Evolutionary conservation across 2,329 filamentous ascomycete species (phyloP).

Genomic region (Grosmannia serpens): DNA sequence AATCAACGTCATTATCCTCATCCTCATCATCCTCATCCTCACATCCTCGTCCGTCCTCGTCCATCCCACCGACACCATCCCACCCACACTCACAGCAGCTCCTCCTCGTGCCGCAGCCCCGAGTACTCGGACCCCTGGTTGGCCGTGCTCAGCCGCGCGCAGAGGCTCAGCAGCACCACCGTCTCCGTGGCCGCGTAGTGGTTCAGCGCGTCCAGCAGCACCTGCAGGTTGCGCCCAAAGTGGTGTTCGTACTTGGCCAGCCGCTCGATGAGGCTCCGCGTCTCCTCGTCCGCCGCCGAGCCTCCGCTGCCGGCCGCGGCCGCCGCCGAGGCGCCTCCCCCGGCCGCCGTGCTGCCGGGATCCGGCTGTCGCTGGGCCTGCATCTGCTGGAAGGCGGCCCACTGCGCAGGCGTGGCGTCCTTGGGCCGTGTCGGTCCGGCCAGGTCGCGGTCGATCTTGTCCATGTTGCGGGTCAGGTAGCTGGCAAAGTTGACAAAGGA

Average conservation of each 20-base stretch:
- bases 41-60: too few species aligned
- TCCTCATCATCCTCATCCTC: too few species aligned
- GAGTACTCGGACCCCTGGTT: slow-evolving; percentile 63
- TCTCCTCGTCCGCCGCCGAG: slow-evolving; percentile 21
- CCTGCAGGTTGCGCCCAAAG: slow-evolving; percentile 85
- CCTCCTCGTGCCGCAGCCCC: slow-evolving; percentile 45
- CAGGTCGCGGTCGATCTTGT: slow-evolving; percentile 73
- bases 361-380: slow-evolving; percentile 27
- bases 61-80: too few species aligned
- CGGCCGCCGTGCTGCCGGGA: not conserved
- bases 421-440: slow-evolving; percentile 42
- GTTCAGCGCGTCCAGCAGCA: slow-evolving; percentile 86
- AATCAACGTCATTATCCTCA: too few species aligned
- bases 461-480: slow-evolving; percentile 73
- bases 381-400: slow-evolving; percentile 41
- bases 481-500: slow-evolving; percentile 87
- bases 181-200: slow-evolving; percentile 97
- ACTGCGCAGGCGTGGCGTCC: slow-evolving; percentile 50
- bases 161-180: slow-evolving; percentile 81
- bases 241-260: slow-evolving; percentile 87
- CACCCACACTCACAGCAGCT: not conserved
- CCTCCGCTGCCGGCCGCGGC: slow-evolving; percentile 14
- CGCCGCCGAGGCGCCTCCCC: slow-evolving; percentile 14
- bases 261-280: slow-evolving; percentile 58
- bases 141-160: slow-evolving; percentile 69